Conservation (phyloP, 768 basidiomycete species). For the Xerocomus spinulosus region DNA sequence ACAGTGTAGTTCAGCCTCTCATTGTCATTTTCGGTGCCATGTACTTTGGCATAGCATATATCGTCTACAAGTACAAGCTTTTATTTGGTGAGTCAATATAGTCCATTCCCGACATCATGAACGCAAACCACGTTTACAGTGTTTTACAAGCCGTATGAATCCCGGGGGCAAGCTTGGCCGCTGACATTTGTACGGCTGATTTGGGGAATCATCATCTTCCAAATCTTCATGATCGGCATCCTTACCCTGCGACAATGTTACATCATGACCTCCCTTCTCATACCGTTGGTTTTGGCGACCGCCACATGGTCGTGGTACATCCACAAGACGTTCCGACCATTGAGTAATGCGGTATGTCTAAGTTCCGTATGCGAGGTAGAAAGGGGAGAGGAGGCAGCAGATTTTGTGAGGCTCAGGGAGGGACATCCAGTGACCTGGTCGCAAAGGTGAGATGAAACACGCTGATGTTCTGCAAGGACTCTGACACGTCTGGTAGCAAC, state of each 20-base stretch:
- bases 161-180: conserved; percentile 96
- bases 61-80: conserved; percentile 98
- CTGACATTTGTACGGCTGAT: conserved; percentile 90
- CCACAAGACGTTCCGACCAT: conserved; percentile 57
- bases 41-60: conserved; percentile 93
- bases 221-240: conserved; percentile 95
- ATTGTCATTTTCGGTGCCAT: conserved; percentile 93
- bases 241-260: conserved; percentile 67
- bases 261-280: conserved; percentile 56
- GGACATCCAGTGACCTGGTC: conserved; percentile 88
- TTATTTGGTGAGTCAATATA: conserved; percentile 67
- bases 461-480: background rate
- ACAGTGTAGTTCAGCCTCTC: conserved; percentile 93
- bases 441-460: conserved; percentile 55
- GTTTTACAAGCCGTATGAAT: conserved; percentile 98
- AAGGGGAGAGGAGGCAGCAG: conserved; percentile 80
- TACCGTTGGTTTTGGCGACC: conserved; percentile 73
- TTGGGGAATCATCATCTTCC: conserved; percentile 90
- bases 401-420: conserved; percentile 65
- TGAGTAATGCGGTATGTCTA: conserved; percentile 80
- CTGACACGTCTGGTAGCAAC: conserved; percentile 45
- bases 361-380: conserved; percentile 88
- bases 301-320: conserved; percentile 80
- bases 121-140: conserved; percentile 43
- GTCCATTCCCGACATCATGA: background rate